A percentile compares a stretch with the other conserved stretches of the same genome.
phyloP scores from a whole-genome alignment of 257 asterid species.

The Solanum corneliomulleri region DNA sequence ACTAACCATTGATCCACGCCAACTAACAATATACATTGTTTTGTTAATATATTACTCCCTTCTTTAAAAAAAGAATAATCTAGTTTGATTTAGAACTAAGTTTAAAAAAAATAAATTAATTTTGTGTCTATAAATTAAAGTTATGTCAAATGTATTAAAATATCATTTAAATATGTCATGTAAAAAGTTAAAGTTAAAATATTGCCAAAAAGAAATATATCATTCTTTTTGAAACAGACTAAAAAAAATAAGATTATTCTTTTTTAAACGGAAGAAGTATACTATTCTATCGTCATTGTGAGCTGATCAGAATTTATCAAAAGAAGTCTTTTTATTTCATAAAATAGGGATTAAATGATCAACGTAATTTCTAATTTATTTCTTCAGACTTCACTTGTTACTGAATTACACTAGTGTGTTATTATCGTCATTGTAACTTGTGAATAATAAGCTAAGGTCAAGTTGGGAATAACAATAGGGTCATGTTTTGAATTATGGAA shows the following conservation, averaged over 20 bases:
- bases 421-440: not conserved
- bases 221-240: no score
- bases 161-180: no score
- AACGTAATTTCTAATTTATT: not conserved
- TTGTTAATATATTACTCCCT: not conserved
- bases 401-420: no score
- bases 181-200: no score
- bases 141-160: no score
- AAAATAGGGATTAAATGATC: not conserved
- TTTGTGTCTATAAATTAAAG: no score
- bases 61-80: no score
- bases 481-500: not conserved
- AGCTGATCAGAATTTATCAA: not conserved
- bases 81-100: no score
- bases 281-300: not conserved
- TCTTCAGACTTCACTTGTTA: fast-evolving
- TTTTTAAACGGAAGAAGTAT: fast-evolving
- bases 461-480: not conserved
- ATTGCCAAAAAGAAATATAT: fast-evolving
- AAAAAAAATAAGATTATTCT: no score
- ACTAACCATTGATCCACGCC: not conserved
- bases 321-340: not conserved
- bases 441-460: not conserved
- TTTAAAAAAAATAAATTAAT: no score
- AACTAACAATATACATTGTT: not conserved